Conservation (phyloP, 1,139 yeast species). For the Wickerhamomyces sp. region DNA sequence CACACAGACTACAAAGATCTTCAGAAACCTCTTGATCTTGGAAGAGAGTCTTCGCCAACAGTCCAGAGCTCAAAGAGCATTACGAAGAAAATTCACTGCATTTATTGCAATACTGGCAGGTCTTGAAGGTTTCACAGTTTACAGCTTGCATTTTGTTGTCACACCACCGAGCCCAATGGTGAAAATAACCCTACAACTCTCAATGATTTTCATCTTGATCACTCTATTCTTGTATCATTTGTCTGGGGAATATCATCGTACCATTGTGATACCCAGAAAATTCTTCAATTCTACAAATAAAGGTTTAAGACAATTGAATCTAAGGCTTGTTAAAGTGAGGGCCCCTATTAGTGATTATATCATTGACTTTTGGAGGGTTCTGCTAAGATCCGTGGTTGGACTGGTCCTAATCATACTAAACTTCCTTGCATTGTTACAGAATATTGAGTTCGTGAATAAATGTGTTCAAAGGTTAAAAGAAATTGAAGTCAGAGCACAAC, state of each 20-base stretch:
- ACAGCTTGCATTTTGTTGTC: slow-evolving; percentile 27
- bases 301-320: slow-evolving; percentile 78
- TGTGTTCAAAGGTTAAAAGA: slow-evolving; percentile 33
- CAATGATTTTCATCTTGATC: slow-evolving; percentile 61
- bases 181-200: slow-evolving; percentile 52
- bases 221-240: slow-evolving; percentile 75
- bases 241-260: slow-evolving; percentile 84
- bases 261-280: slow-evolving; percentile 76
- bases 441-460: slow-evolving; percentile 29
- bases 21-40: slow-evolving; percentile 71
- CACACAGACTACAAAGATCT: slow-evolving; percentile 66
- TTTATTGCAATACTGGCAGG: slow-evolving; percentile 54
- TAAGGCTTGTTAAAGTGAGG: slow-evolving; percentile 68
- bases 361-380: slow-evolving; percentile 38
- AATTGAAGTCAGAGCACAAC: slow-evolving; percentile 34
- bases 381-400: slow-evolving; percentile 26
- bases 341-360: slow-evolving; percentile 51
- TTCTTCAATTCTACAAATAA: slow-evolving; percentile 79
- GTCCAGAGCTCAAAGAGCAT: slow-evolving; percentile 61
- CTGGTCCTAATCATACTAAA: slow-evolving; percentile 26
- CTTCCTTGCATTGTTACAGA: slow-evolving; percentile 35
- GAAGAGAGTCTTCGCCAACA: slow-evolving; percentile 86
- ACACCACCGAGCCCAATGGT: slow-evolving; percentile 18
- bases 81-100: slow-evolving; percentile 68
- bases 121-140: slow-evolving; percentile 31